Conservation (phyloP, 306 rosid genomes). For the Arachis hypogaea region DNA sequence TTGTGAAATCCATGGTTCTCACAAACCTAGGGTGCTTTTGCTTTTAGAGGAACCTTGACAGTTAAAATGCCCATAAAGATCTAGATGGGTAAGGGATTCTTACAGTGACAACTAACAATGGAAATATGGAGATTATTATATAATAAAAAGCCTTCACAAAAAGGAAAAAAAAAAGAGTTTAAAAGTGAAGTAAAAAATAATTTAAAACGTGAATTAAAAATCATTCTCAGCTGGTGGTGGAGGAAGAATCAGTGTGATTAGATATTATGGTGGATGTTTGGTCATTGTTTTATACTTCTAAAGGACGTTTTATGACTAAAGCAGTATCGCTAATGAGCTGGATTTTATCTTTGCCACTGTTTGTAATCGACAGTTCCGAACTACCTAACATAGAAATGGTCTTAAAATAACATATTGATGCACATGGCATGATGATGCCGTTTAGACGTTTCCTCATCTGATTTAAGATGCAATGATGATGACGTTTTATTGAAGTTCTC, state of each 20-base stretch:
- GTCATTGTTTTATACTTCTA: slow-evolving; percentile 30
- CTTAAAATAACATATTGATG: slow-evolving; percentile 45
- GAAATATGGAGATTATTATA: neutral
- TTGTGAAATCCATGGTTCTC: slow-evolving; percentile 14
- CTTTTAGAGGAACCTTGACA: slow-evolving; percentile 26
- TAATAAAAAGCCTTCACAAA: slow-evolving; percentile 22
- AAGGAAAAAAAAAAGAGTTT: neutral
- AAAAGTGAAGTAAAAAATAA: neutral
- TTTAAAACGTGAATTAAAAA: neutral
- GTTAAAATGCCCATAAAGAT: slow-evolving; percentile 8
- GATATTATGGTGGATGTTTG: slow-evolving; percentile 17
- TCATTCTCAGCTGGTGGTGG: slow-evolving; percentile 10
- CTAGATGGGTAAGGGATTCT: slow-evolving; percentile 18
- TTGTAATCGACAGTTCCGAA: slow-evolving; percentile 25
- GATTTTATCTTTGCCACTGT: slow-evolving; percentile 29
- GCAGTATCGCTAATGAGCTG: slow-evolving; percentile 2
- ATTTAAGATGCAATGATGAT: slow-evolving; percentile 42
- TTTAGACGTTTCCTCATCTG: slow-evolving; percentile 20
- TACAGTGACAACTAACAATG: neutral
- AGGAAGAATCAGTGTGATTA: slow-evolving; percentile 19
- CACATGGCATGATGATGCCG: slow-evolving; percentile 45
- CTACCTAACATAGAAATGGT: slow-evolving; percentile 20
- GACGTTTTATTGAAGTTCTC: slow-evolving; percentile 40
- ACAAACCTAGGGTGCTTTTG: slow-evolving; percentile 5
- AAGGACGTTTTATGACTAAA: slow-evolving; percentile 13